Percentiles rank a stretch among this genome's conserved stretches.
These are phyloP conservation scores for Combretum micranthum DNA, from an alignment of 345 rosid species.

Conservation along the genomic window DNA sequence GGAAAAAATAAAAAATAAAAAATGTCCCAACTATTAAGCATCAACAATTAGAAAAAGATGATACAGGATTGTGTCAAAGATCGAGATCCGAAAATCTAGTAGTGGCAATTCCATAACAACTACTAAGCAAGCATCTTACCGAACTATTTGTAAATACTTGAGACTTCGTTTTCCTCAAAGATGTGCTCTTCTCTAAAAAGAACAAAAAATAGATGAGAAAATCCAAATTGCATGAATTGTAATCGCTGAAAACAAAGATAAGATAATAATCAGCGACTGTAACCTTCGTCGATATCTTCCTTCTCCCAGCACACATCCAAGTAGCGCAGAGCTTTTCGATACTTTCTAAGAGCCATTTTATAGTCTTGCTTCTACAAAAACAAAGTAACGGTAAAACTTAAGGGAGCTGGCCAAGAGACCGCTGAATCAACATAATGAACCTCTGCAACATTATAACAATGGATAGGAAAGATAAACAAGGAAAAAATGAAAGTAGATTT, in stretches of 20 bases:
- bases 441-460: neutral
- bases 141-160: slow-evolving; percentile 87
- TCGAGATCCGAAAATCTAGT: too few species aligned
- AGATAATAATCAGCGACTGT: slow-evolving; percentile 1
- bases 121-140: slow-evolving; percentile 37
- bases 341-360: slow-evolving; percentile 91
- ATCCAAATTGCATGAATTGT: too few species aligned
- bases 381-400: slow-evolving; percentile 1
- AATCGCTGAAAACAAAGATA: neutral
- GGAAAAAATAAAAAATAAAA: too few species aligned
- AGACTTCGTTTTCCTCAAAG: slow-evolving; percentile 81
- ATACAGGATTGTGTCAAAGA: too few species aligned
- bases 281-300: slow-evolving; percentile 90
- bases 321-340: slow-evolving; percentile 79
- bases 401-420: neutral
- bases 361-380: slow-evolving; percentile 67
- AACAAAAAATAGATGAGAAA: slow-evolving; percentile 8
- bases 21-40: too few species aligned
- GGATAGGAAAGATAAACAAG: neutral
- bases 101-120: neutral
- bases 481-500: neutral
- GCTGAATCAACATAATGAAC: too few species aligned
- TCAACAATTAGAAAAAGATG: too few species aligned
- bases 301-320: slow-evolving; percentile 97
- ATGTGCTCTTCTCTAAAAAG: slow-evolving; percentile 55